Evolutionary conservation across 1,139 yeast species (phyloP), one percentile per base, ranked within the genome.

Genomic region (Nakaseomyces uthaithaninus): DNA sequence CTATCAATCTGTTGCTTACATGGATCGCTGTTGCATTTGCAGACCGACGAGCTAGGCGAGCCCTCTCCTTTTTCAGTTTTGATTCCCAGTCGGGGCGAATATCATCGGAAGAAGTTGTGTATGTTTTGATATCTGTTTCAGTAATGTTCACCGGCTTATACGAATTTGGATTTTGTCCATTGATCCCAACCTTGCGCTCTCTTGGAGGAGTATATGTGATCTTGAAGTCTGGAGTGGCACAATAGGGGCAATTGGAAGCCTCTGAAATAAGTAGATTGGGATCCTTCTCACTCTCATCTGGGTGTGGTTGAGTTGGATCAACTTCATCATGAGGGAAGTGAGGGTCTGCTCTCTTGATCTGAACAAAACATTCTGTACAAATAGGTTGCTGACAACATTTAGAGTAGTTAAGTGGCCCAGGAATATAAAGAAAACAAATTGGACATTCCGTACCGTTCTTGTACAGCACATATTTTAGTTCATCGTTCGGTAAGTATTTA

Each of bases 291-390:
- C 52, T 56, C 26, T 63, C 61, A 17, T 59, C 60, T 36, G 53
- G 54, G 4, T 57, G 58, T n/a, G 58, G 49, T 15, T 54, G 45
- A 1, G 63, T 51, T 27, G 64, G 60, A 27, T 62, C 57, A 20
- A 60, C 67, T 43, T 69, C 77, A 46, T 82, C 93, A 57, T 85
- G 94, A 0, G 96, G 95, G 26, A 89, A 85, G 62, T 89, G 97
- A 0, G 98, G 97, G n/a, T 86, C 94, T 20, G 82, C 69, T 44
- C 98, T 72, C 60, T 84, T 87, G 58, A 91, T 87, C 60, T 89
- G 97, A 7, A 89, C 96, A 72, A 91, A 91, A 60, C 98, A 91
- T 63, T 91, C 98, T 1, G 95, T 75, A 63, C 98, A 91, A 17
- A 91, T 87, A 2, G 94, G 91, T 60, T 91, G 97, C 38, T 76